Conservation (phyloP, 2,329 filamentous ascomycete genomes). For the Fusarium pseudocircinatum region DNA sequence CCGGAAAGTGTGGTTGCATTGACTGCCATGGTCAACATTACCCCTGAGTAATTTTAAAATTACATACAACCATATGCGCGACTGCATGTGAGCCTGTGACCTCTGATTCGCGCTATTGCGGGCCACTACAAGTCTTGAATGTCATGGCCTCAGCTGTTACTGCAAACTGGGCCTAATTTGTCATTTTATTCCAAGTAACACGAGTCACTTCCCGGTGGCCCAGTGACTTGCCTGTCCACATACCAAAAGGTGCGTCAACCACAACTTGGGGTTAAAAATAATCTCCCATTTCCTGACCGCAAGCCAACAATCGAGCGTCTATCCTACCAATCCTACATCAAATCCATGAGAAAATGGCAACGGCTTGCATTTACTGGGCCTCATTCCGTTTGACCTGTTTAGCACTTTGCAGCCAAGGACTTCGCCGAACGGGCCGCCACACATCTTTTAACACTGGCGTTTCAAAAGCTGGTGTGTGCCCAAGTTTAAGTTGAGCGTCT, state of each 20-base stretch:
- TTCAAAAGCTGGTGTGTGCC: constrained; percentile 44
- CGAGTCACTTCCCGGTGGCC: not conserved
- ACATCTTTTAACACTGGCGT: constrained; percentile 40
- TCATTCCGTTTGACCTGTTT: constrained; percentile 17
- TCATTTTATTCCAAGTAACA: constrained; percentile 7
- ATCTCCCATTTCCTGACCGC: constrained; percentile 9
- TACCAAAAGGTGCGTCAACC: not conserved
- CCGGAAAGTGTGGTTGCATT: constrained; percentile 32
- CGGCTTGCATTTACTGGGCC: constrained; percentile 24
- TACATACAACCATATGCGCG: constrained; percentile 15
- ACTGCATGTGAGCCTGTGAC: constrained; percentile 24
- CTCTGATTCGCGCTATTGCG: constrained; percentile 27
- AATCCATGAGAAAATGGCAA: constrained; percentile 6
- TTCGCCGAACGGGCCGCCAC: constrained; percentile 35
- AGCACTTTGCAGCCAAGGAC: constrained; percentile 5
- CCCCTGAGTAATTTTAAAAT: constrained; percentile 43
- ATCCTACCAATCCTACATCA: constrained; percentile 41
- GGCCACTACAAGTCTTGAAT: constrained; percentile 20
- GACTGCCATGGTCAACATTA: constrained; percentile 26
- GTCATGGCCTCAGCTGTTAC: constrained; percentile 1
- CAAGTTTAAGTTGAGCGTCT: constrained; percentile 49
- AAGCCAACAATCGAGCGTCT: constrained; percentile 34
- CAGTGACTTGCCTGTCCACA: not conserved
- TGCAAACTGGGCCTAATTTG: constrained; percentile 1
- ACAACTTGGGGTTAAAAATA: not conserved